Base-by-base conservation (phyloP, 306 rosid genomes). In the Sechiopsis laciniata region DNA sequence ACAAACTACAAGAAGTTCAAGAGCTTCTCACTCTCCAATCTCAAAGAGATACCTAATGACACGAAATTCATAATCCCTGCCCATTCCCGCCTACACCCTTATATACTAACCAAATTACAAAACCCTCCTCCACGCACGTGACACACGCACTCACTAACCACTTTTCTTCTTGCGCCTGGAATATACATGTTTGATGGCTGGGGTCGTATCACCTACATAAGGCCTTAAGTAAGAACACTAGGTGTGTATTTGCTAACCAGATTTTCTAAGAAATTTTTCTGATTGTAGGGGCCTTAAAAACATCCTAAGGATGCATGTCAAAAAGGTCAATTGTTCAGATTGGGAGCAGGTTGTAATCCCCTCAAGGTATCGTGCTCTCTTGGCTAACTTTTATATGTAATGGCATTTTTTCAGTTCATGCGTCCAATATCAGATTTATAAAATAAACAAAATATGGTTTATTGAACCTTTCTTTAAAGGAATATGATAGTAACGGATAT, bases 301-400 rank as follows among this genome's bases (percentile, higher is more conserved):
- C 86, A 91, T 95, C 75, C 52, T 91, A 77, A 90, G 90, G 86
- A 45, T 95, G 82, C 92, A 95, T 85, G 82, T 95, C 77, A 95
- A 89, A 87, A 91, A 76, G 89, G 76, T 83, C 79, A 85, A 89
- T 79, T 79, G 88, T 80, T 83, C 92, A 63, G 96, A 88, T 82
- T 95, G 99, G 99, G 99, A 89, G 85, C 88, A 59, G 86, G 37
- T 95, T 82, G 68, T 81, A 67, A 85, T 95, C 72, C 99, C 97
- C 56, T 56, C 88, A 64, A 91, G 97, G 97, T 95, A 81, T 9
- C 10, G 48, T 53, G 74, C 55, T 37, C 3, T 68, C 45, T 66
- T 52, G 26, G 51, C 71, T 61, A 79, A 32, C 13, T 45, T 72
- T 32, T 17, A 10, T 19, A 13, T 50, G 0, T 40, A 19, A n/a